These are phyloP conservation scores for Ogataea corticis DNA, from an alignment of 805 yeast species.

Conservation along the genomic window DNA sequence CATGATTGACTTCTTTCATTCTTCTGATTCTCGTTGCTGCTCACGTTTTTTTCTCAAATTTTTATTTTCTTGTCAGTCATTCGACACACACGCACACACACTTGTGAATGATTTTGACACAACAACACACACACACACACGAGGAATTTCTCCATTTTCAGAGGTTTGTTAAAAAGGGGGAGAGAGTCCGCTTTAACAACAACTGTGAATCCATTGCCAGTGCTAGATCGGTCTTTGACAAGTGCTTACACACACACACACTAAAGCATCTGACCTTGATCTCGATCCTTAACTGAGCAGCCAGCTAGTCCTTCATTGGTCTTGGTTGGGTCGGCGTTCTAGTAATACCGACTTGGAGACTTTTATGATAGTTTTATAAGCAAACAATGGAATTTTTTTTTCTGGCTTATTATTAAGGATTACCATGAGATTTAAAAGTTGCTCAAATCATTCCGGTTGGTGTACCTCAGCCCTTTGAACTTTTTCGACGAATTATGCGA, in stretches of 20 bases:
- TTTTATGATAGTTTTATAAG: constrained; percentile 2
- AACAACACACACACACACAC: constrained; percentile 16
- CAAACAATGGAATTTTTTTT: constrained; percentile 6
- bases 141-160: constrained; percentile 4
- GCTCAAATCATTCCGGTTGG: constrained; percentile 19
- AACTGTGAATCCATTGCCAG: not conserved
- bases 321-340: constrained; percentile 7
- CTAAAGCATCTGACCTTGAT: constrained; percentile 1
- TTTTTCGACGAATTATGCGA: constrained; percentile 10
- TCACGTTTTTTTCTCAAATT: not conserved
- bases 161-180: constrained; percentile 21
- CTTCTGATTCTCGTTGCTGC: not conserved
- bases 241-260: not conserved
- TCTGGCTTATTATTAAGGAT: constrained; percentile 1
- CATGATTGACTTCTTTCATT: not conserved
- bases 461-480: constrained; percentile 20
- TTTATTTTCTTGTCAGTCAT: not conserved
- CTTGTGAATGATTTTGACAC: constrained; percentile 7
- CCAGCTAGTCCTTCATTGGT: constrained; percentile 14
- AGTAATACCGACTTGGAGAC: not conserved
- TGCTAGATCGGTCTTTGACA: not conserved
- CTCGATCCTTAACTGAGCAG: constrained; percentile 3
- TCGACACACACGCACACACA: constrained; percentile 8
- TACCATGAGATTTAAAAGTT: constrained; percentile 6
- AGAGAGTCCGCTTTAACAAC: constrained; percentile 20